These are phyloP conservation scores for Talaromyces verruculosus DNA, from an alignment of 2,329 filamentous ascomycete species.

Conservation along the genomic window DNA sequence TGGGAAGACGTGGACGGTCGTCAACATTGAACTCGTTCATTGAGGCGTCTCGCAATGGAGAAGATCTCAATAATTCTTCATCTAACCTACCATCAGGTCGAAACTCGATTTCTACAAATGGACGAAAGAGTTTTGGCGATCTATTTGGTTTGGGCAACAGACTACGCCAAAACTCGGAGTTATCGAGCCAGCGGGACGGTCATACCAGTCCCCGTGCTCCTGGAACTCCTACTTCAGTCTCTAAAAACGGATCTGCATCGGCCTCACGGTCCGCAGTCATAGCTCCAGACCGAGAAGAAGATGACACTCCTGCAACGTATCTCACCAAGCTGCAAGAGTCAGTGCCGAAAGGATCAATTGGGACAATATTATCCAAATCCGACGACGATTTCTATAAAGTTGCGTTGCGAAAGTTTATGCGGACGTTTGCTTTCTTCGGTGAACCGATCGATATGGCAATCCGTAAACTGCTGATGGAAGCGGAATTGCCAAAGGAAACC, in stretches of 20 bases:
- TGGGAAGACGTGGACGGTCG: constrained; percentile 67
- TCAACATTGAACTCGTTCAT: constrained; percentile 85
- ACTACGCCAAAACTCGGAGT: constrained; percentile 78
- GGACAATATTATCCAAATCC: constrained; percentile 81
- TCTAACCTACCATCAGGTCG: constrained; percentile 60
- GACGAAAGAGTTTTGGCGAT: constrained; percentile 89
- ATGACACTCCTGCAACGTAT: constrained; percentile 88
- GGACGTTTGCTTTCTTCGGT: constrained; percentile 90
- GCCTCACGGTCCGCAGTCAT: constrained; percentile 67
- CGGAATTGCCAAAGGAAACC: constrained; percentile 92
- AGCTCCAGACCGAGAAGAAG: constrained; percentile 77
- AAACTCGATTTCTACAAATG: constrained; percentile 79
- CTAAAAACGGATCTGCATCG: constrained; percentile 81
- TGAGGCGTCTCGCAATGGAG: constrained; percentile 65
- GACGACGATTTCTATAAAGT: constrained; percentile 78
- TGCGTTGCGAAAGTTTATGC: constrained; percentile 91
- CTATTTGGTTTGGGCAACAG: constrained; percentile 73
- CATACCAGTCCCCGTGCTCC: constrained; percentile 55
- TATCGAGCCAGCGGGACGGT: constrained; percentile 63
- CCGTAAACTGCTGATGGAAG: constrained; percentile 92
- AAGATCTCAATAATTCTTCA: constrained; percentile 58
- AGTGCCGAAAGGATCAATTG: constrained; percentile 77
- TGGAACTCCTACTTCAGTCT: constrained; percentile 67
- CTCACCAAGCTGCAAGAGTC: constrained; percentile 78
- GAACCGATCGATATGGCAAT: constrained; percentile 98